Base-by-base conservation (phyloP, 495 filamentous ascomycete species). In the Hypoxylon subgilvum region DNA sequence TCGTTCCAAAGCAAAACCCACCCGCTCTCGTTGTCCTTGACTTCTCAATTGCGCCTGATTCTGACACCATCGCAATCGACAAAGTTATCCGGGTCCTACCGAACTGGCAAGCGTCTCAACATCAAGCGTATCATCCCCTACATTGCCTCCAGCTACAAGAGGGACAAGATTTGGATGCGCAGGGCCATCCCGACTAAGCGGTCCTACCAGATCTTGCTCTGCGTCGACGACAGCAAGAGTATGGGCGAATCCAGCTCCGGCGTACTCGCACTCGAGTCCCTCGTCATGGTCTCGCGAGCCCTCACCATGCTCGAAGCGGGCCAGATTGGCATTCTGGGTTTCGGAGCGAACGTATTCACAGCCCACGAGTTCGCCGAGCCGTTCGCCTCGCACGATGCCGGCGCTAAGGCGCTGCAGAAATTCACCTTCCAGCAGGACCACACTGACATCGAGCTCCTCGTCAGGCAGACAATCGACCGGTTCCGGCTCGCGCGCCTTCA, bases 161-260 rank as follows among this genome's bases (percentile, higher is more conserved):
- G 93, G 54, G 95, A 99, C 82, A 97, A 97, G 77, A 99, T 99
- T 74, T 99, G 95, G 95, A 95, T 97, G 89, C 86, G 95, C 7
- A 85, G 95, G 42, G 87, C 86, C 9, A 86, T 93, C 44, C 95
- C 95, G 2, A 90, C 85, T 42, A 97, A 97, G 71, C 88, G 95
- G 16, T 86, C 87, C 57, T 97, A 97, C 72, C 95, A 99, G 70
- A 92, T 99, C 72, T 84, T 97, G 79, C 87, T 99, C 34, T 93
- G 95, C 27, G 90, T 99, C 27, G 95, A 99, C 72, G 95, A 99
- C 75, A 91, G 87, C 64, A 90, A 88, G 65, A 90, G 85, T 50
- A 99, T 99, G 95, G 82, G 86, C 3, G 81, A 81, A 45, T 89
- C 92, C 50, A 86, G 83, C 52, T 73, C 78, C 0, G 78, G 77